phyloP scores from a whole-genome alignment of 495 filamentous ascomycete species.

The Daldinia bambusicola region DNA sequence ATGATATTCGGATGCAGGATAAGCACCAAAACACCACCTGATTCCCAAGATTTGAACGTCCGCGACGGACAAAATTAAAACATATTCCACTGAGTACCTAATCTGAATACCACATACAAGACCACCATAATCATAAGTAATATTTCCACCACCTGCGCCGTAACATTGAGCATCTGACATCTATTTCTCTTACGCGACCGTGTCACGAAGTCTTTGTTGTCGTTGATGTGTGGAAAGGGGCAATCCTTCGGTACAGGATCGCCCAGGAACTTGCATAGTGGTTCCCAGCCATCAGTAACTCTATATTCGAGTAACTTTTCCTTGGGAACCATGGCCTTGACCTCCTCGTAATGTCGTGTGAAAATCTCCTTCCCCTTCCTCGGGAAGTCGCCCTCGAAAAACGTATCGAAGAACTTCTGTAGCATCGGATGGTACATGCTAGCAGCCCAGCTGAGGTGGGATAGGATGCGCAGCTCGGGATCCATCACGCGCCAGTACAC shows the following conservation, averaged over 20 bases:
- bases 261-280: constrained; percentile 73
- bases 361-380: constrained; percentile 40
- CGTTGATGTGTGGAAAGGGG: constrained; percentile 59
- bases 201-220: constrained; percentile 65
- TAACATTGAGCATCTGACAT: constrained; percentile 69
- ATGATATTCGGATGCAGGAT: background rate
- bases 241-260: constrained; percentile 64
- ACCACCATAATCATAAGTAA: constrained; percentile 16
- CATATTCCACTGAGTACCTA: constrained; percentile 35
- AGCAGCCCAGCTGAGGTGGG: constrained; percentile 65
- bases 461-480: constrained; percentile 63
- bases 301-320: constrained; percentile 68
- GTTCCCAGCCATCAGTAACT: constrained; percentile 73
- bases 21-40: background rate
- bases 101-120: constrained; percentile 40
- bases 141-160: constrained; percentile 59
- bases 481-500: constrained; percentile 66
- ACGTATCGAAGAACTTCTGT: constrained; percentile 66
- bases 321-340: constrained; percentile 47
- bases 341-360: constrained; percentile 43
- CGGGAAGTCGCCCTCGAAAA: constrained; percentile 46
- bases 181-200: constrained; percentile 68
- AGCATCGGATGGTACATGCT: constrained; percentile 70
- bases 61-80: background rate
- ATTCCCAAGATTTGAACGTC: background rate